phyloP scores from a whole-genome alignment of 2,329 filamentous ascomycete genomes.

The Fusarium stilboides region DNA sequence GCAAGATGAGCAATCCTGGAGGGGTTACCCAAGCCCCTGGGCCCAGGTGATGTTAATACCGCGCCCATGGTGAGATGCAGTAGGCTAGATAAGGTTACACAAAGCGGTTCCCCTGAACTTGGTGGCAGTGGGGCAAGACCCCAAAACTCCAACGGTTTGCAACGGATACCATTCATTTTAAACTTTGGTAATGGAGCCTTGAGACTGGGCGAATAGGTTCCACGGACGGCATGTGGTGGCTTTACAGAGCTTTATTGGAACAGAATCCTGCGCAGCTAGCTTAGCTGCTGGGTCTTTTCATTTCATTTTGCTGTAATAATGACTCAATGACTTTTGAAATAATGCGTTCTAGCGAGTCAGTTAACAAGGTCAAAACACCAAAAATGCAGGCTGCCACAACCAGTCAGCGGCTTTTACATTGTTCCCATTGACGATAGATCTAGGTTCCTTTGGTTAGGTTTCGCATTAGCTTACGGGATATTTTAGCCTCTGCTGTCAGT shows the following conservation, averaged over 20 bases:
- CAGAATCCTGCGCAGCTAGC: not conserved
- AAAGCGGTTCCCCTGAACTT: not conserved
- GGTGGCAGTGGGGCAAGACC: too few relatives aligned
- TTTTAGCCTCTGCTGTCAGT: conserved; percentile 26
- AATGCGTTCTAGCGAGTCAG: too few relatives aligned
- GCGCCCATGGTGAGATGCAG: not conserved
- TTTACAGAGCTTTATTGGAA: not conserved
- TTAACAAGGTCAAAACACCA: too few relatives aligned
- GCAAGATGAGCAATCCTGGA: not conserved
- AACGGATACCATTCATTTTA: too few relatives aligned
- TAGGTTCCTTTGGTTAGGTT: not conserved
- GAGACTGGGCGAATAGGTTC: not conserved
- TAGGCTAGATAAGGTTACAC: conserved; percentile 21
- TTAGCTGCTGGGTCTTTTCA: too few relatives aligned
- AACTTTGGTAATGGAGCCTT: not conserved
- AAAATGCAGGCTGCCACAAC: too few relatives aligned
- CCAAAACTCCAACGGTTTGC: too few relatives aligned
- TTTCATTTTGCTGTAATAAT: too few relatives aligned
- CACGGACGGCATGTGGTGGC: not conserved
- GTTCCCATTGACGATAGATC: not conserved
- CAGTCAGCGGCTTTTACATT: not conserved
- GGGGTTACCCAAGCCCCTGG: not conserved
- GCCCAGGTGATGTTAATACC: conserved; percentile 19
- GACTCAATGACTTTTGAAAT: too few relatives aligned
- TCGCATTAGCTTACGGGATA: conserved; percentile 17